A percentile compares a stretch with the other conserved stretches of the same genome.
phyloP scores from a whole-genome alignment of 179 eudicot genomes.

The Amaranthus tricolor region DNA sequence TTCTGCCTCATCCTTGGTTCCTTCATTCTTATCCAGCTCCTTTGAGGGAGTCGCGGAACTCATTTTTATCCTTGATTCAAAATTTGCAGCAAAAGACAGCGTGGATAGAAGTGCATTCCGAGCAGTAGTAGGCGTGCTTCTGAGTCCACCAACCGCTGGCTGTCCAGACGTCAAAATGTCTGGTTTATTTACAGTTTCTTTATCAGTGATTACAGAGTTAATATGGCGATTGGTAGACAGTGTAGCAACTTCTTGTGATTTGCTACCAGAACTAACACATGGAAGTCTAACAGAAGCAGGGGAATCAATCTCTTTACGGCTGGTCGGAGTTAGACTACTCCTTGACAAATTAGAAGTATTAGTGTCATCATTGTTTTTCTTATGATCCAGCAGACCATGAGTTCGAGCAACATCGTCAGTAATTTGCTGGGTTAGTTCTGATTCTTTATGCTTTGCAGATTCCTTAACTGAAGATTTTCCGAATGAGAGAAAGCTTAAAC shows the following conservation, averaged over 20 bases:
- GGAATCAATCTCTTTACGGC: constrained; percentile 30
- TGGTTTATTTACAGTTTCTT: constrained; percentile 19
- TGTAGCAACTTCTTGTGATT: constrained; percentile 9
- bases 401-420: constrained; percentile 28
- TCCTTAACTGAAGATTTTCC: constrained; percentile 36
- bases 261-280: constrained; percentile 20
- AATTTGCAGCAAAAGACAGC: constrained; percentile 64
- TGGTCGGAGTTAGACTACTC: not conserved
- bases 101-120: constrained; percentile 52
- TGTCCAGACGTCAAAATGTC: constrained; percentile 28
- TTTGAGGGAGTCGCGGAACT: constrained; percentile 12
- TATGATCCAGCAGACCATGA: constrained; percentile 24
- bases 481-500: constrained; percentile 55
- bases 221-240: constrained; percentile 16
- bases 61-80: constrained; percentile 45
- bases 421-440: constrained; percentile 29
- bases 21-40: constrained; percentile 22
- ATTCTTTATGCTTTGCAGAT: constrained; percentile 30
- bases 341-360: not conserved
- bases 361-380: not conserved
- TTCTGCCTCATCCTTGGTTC: constrained; percentile 20
- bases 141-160: constrained; percentile 14
- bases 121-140: constrained; percentile 29
- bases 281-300: constrained; percentile 36
- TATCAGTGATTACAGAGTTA: constrained; percentile 25